Evolutionary conservation across 306 rosid species (phyloP), one percentile per base, ranked within the genome.

Genomic region (Luffa aegyptiaca): DNA sequence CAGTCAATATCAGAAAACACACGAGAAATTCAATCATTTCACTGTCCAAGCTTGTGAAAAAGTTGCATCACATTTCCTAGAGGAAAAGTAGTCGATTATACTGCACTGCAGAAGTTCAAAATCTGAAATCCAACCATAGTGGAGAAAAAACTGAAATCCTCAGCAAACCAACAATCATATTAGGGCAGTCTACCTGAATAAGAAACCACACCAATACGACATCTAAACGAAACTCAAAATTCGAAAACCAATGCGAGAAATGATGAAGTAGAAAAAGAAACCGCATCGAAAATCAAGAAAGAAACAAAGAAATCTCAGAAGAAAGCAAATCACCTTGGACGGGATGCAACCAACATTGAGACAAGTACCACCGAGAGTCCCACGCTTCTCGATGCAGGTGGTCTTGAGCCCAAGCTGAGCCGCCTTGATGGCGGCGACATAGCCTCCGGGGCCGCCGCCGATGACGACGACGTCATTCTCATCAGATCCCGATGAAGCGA

Each of bases 401-500:
- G 99, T 96, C 83, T 93, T 96, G 77, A 96, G 97, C 5, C 99
- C 99, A 0, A 96, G 82, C 88, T 96, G 99, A 13, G 99, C 88
- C 20, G 99, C 98, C 88, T 96, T 96, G 76, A 96, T 96, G 82
- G 99, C 99, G 57, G 98, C 99, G 31, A 96, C 99, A 81, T 96
- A 96, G 49, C 99, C 99, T 1, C 99, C 99, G 18, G 99, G 98
- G 0, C 99, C 99, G 6, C 99, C 99, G n/a, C 99, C 99, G 81
- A 96, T 71, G 83, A 96, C 84, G 71, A 96, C 98, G 84, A 96
- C 99, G 79, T 96, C 99, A 85, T 87, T 96, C 6, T 93, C 89
- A 0, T 96, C 98, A 82, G 99, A 96, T 89, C 97, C 97, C 18
- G 96, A 76, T 11, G 90, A 89, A 13, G 99, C 89, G 85, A 91